phyloP scores from a whole-genome alignment of 1,284 basidiomycete species.

The Boletus semigastroideus region DNA sequence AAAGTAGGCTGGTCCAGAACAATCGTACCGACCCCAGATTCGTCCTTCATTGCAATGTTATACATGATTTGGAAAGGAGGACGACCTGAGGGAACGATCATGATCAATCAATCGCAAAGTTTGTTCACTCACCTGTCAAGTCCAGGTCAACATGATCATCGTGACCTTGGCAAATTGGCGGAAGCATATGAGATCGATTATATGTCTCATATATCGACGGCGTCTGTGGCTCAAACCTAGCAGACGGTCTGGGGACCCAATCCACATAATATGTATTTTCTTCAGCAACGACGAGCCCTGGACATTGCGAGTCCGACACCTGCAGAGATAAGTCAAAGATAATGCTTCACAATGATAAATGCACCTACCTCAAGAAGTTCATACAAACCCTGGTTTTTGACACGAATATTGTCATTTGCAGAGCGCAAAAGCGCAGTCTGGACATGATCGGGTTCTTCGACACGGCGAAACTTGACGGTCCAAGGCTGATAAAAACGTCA shows the following conservation, averaged over 20 bases:
- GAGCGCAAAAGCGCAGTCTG: constrained; percentile 51
- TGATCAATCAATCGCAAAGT: background rate
- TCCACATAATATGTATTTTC: constrained; percentile 70
- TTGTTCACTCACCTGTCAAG: constrained; percentile 57
- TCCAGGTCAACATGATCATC: constrained; percentile 80
- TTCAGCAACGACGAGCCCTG: constrained; percentile 64
- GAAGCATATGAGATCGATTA: constrained; percentile 69
- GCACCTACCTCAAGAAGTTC: constrained; percentile 64
- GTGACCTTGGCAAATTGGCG: constrained; percentile 78
- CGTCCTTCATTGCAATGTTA: constrained; percentile 66
- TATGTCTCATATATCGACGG: constrained; percentile 53
- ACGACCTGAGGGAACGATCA: constrained; percentile 47
- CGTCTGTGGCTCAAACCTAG: constrained; percentile 56
- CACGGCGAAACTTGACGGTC: constrained; percentile 72
- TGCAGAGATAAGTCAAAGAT: constrained; percentile 30
- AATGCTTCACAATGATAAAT: background rate
- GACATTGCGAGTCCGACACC: constrained; percentile 84
- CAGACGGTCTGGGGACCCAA: constrained; percentile 74
- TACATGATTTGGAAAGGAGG: constrained; percentile 88
- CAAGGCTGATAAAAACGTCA: constrained; percentile 61
- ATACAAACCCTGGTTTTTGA: constrained; percentile 74
- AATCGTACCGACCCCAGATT: constrained; percentile 58
- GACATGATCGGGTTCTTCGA: constrained; percentile 47
- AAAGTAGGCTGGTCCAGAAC: constrained; percentile 74
- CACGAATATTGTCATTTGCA: constrained; percentile 71